Base-by-base conservation (phyloP, 2,329 filamentous ascomycete genomes). In the Zasmidium angulare region DNA sequence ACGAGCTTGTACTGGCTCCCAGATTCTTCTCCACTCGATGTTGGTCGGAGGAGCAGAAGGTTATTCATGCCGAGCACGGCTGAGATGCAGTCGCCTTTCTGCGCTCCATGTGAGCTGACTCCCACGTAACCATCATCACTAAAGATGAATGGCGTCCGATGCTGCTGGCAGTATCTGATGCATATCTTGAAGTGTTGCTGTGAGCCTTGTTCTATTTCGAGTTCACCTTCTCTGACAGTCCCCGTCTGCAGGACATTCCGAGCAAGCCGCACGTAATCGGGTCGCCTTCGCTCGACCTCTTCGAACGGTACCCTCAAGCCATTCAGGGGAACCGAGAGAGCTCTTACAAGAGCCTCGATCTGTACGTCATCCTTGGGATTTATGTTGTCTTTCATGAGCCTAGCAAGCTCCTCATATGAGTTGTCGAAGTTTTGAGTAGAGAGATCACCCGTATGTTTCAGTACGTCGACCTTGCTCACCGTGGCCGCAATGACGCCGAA, bases 21-120 rank as follows among this genome's bases (percentile, higher is more conserved):
- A 4, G 6, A 7, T 9, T 29, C 29, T 14, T 40, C n/a, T 21
- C 12, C 3, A 17, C 17, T 12, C n/a, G 3, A n/a, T 26, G 49
- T 40, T 36, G 29, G 29, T 21, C 58, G 40, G 1, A 60, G 31
- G 1, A 56, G 11, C 1, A 53, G 23, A 14, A 57, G 26, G 36
- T 54, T 53, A 17, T 24, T 48, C 21, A 23, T 43, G 12, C 59
- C 54, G 3, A 58, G 55, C 3, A 61, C 55, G 7, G 59, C 59
- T 20, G 51, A 23, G n/a, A 61, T 26, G 2, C 53, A 19, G 36
- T 61, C 50, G 12, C 55, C 55, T 12, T 46, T 19, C 22, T 48
- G 55, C n/a, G 47, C 23, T 17, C 20, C n/a, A 4, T 51, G 19
- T 36, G 46, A 46, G 7, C 59, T 55, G 12, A 61, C 40, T 3